Base-by-base conservation (phyloP, 768 basidiomycete genomes). In the Mycena venus region DNA sequence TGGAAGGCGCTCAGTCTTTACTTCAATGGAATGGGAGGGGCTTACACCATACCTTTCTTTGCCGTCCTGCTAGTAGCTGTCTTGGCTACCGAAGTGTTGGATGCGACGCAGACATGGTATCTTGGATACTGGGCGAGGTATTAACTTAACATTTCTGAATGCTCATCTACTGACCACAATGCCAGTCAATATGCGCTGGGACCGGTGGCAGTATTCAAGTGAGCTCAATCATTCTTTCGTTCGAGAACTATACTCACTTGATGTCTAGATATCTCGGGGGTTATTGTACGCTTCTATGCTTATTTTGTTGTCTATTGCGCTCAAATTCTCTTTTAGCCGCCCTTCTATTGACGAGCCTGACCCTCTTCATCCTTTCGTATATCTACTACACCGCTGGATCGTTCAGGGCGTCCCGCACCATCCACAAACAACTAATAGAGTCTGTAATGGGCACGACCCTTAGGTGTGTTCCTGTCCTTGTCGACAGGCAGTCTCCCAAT, bases 401-500 rank as follows among this genome's bases (percentile, higher is more conserved):
- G 2, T 77, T 91, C 61, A 84, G 90, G 68, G 93, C 92, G 2
- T 91, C 91, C 4, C 84, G 87, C 62, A 80, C 75, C 12, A 89
- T 94, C 14, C 92, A 93, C 76, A 78, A 78, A 29, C 81, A 85
- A 70, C 85, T 94, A 0, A 72, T 93, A 3, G 80, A 87, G 36
- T 87, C 91, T 11, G 79, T 94, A 0, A 79, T 94, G 19, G 87
- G 90, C 7, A 89, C 91, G 4, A 93, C 93, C 1, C 80, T 93
- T 44, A 86, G 91, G 62, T 72, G n/a, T 40, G 53, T 25, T 27
- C n/a, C 8, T 55, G 32, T 58, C 55, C 31, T 11, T 34, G 3
- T n/a, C 7, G 4, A 31, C 29, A n/a, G 14, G 21, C 3, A 31
- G 7, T 9, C n/a, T 31, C 53, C 4, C 17, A 55, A 27, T 29